A percentile compares a stretch with the other conserved stretches of the same genome.
Evolutionary conservation across 106 monocot species (phyloP).

Genomic region (Agapanthus africanus): DNA sequence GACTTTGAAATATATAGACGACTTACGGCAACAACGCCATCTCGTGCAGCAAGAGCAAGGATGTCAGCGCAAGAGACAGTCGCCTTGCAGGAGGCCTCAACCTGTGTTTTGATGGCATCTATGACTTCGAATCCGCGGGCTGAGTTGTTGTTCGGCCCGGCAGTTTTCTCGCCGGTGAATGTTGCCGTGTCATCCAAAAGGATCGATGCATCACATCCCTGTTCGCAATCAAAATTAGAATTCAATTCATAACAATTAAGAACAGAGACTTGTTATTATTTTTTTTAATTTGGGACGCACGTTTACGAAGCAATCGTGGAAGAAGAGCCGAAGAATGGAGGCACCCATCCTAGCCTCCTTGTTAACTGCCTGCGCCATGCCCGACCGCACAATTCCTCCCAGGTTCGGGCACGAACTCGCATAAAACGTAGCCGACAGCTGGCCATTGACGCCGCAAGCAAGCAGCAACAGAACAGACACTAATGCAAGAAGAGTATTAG

Average conservation of each 20-base stretch:
- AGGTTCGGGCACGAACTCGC: constrained; percentile 18
- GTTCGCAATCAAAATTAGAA: neutral
- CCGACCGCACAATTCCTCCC: constrained; percentile 16
- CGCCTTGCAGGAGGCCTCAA: constrained; percentile 1
- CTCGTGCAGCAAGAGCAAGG: constrained; percentile 6
- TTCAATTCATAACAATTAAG: no score
- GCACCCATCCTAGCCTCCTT: constrained; percentile 38
- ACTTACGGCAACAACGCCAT: neutral
- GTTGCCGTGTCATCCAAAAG: constrained; percentile 10
- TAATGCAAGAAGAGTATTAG: neutral
- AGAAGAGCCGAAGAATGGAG: constrained; percentile 46
- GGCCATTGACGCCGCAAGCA: neutral
- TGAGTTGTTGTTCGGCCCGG: neutral
- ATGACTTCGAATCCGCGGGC: constrained; percentile 11
- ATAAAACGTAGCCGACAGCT: constrained; percentile 16
- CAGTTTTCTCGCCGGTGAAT: constrained; percentile 16
- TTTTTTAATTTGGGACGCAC: neutral
- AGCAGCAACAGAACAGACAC: neutral
- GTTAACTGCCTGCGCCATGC: constrained; percentile 22
- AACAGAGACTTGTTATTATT: neutral
- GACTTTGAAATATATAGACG: neutral
- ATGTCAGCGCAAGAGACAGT: constrained; percentile 15
- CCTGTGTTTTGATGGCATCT: constrained; percentile 4
- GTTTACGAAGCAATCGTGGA: constrained; percentile 43
- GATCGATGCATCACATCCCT: constrained; percentile 16